Evolutionary conservation across 1,284 basidiomycete genomes (phyloP).

Genomic region (Ceratobasidium sp.): DNA sequence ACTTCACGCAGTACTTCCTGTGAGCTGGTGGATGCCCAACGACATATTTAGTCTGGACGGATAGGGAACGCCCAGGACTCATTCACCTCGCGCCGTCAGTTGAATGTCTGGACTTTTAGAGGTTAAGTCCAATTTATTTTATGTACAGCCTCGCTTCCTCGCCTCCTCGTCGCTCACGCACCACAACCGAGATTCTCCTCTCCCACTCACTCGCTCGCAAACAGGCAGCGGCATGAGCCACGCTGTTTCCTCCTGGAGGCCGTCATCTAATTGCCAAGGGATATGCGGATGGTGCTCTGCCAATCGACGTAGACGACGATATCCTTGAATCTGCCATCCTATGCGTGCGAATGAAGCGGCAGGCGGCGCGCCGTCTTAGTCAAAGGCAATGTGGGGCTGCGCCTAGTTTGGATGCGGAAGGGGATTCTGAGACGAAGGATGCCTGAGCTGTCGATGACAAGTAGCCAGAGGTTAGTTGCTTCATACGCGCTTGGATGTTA

Average conservation of each 20-base stretch:
- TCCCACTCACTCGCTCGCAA: no score
- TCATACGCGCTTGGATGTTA: constrained; percentile 43
- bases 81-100: constrained; percentile 6
- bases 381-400: constrained; percentile 6
- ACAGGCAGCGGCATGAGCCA: constrained; percentile 62
- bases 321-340: constrained; percentile 55
- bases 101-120: neutral
- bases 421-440: neutral
- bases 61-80: constrained; percentile 21
- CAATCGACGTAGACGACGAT: constrained; percentile 67
- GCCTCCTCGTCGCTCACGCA: no score
- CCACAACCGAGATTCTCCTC: no score
- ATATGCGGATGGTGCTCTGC: constrained; percentile 65
- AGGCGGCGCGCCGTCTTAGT: constrained; percentile 51
- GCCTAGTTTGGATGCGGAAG: neutral
- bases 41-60: constrained; percentile 14
- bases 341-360: constrained; percentile 1
- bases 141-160: no score
- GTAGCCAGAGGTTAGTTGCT: constrained; percentile 49
- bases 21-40: constrained; percentile 3
- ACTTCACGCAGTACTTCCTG: constrained; percentile 21
- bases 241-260: constrained; percentile 73
- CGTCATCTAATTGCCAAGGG: constrained; percentile 68
- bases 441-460: constrained; percentile 53
- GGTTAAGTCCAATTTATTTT: constrained; percentile 17